phyloP scores from a whole-genome alignment of 345 rosid species.

The Gossypium ekmanianum region DNA sequence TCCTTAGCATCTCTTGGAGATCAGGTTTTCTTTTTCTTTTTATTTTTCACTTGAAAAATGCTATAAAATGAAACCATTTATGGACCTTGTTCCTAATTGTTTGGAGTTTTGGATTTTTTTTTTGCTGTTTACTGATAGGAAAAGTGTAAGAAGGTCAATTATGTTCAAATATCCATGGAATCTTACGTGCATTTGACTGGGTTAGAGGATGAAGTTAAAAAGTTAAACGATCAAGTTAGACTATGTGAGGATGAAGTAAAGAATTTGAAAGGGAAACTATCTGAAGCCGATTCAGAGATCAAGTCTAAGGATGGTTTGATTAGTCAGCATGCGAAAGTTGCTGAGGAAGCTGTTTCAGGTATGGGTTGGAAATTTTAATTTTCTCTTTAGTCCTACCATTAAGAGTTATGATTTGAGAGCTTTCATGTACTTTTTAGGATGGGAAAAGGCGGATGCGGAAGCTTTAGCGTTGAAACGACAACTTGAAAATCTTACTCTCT shows the following conservation, averaged over 20 bases:
- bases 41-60: not conserved
- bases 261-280: constrained; percentile 54
- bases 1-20: constrained; percentile 41
- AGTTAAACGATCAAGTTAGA: constrained; percentile 40
- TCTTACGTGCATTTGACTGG: constrained; percentile 51
- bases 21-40: constrained; percentile 28
- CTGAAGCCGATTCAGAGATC: constrained; percentile 45
- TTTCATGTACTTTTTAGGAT: constrained; percentile 42
- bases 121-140: constrained; percentile 32
- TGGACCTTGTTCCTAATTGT: not conserved
- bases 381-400: not conserved
- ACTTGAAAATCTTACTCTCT: constrained; percentile 57
- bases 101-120: not conserved
- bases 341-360: constrained; percentile 97
- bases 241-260: constrained; percentile 44
- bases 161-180: constrained; percentile 80
- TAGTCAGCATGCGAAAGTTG: constrained; percentile 80
- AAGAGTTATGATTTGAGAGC: not conserved
- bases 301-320: constrained; percentile 56
- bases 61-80: not conserved
- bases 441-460: constrained; percentile 89
- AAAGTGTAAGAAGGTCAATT: constrained; percentile 51
- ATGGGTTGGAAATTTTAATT: not conserved
- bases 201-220: constrained; percentile 47
- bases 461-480: constrained; percentile 51